Evolutionary conservation across 2,329 filamentous ascomycete genomes (phyloP).

Genomic region (Alternaria angustiovoidea): DNA sequence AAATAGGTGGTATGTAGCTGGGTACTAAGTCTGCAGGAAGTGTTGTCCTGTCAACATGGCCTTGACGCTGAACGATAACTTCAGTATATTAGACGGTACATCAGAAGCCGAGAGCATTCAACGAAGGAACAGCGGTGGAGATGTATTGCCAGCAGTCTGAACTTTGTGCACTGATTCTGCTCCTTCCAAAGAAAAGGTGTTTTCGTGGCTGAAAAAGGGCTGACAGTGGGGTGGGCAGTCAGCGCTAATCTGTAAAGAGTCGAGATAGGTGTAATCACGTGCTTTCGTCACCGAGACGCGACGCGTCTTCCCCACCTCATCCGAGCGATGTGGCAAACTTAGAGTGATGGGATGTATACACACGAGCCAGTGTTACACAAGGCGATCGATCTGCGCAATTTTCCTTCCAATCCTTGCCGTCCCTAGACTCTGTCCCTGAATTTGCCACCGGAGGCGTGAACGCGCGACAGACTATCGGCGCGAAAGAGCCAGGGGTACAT

Average conservation of each 20-base stretch:
- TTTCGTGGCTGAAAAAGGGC: too few relatives aligned
- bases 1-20: background rate
- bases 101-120: background rate
- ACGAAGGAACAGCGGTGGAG: background rate
- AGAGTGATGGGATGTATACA: background rate
- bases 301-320: conserved; percentile 12
- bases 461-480: conserved; percentile 36
- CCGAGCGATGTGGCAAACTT: background rate
- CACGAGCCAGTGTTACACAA: background rate
- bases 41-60: too few relatives aligned
- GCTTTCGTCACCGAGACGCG: conserved; percentile 14
- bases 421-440: conserved; percentile 10
- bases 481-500: conserved; percentile 30
- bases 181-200: too few relatives aligned
- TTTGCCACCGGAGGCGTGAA: conserved; percentile 41
- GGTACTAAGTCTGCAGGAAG: too few relatives aligned
- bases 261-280: conserved; percentile 9
- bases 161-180: background rate
- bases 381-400: conserved; percentile 1
- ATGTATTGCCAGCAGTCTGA: background rate
- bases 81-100: background rate
- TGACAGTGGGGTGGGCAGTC: background rate
- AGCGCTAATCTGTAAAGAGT: conserved; percentile 4
- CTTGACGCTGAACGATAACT: too few relatives aligned
- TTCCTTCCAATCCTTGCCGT: background rate